These are phyloP conservation scores for Sherardia arvensis DNA, from an alignment of 257 asterid species.

Conservation along the genomic window DNA sequence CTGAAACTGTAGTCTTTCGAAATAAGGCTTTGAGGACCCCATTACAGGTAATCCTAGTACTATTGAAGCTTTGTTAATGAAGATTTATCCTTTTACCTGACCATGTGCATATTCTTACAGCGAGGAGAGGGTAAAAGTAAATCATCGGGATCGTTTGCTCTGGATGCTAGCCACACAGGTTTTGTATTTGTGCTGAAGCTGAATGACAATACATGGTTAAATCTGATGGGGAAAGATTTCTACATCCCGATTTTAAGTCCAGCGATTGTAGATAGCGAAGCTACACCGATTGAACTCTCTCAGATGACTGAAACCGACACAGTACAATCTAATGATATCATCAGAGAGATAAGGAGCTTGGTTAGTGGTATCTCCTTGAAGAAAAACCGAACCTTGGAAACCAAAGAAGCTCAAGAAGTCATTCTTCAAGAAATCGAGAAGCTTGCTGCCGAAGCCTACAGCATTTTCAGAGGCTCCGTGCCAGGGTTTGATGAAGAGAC, in stretches of 20 bases:
- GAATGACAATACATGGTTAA: slow-evolving; percentile 64
- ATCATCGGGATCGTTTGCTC: slow-evolving; percentile 53
- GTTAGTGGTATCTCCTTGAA: slow-evolving; percentile 64
- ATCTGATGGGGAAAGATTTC: slow-evolving; percentile 69
- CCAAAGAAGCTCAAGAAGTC: slow-evolving; percentile 57
- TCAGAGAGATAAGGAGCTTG: slow-evolving; percentile 61
- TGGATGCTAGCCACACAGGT: slow-evolving; percentile 48
- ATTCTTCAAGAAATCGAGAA: slow-evolving; percentile 98
- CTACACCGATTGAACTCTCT: slow-evolving; percentile 25
- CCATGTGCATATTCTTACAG: slow-evolving; percentile 36
- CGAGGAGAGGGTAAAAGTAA: slow-evolving; percentile 41
- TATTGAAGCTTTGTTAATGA: neutral
- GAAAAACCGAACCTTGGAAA: slow-evolving; percentile 48
- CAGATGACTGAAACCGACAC: slow-evolving; percentile 30
- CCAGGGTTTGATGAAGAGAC: slow-evolving; percentile 40
- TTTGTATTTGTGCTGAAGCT: slow-evolving; percentile 82
- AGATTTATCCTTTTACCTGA: slow-evolving; percentile 13
- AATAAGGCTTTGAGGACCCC: slow-evolving; percentile 72
- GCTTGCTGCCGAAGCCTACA: slow-evolving; percentile 97
- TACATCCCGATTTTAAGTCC: slow-evolving; percentile 48
- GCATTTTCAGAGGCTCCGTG: slow-evolving; percentile 66
- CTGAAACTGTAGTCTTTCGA: slow-evolving; percentile 58
- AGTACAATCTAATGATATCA: slow-evolving; percentile 57
- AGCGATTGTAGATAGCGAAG: slow-evolving; percentile 16
- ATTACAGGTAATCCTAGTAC: slow-evolving; percentile 45